Base-by-base conservation (phyloP, 2,329 filamentous ascomycete species). In the Ophidiomyces ophidiicola region DNA sequence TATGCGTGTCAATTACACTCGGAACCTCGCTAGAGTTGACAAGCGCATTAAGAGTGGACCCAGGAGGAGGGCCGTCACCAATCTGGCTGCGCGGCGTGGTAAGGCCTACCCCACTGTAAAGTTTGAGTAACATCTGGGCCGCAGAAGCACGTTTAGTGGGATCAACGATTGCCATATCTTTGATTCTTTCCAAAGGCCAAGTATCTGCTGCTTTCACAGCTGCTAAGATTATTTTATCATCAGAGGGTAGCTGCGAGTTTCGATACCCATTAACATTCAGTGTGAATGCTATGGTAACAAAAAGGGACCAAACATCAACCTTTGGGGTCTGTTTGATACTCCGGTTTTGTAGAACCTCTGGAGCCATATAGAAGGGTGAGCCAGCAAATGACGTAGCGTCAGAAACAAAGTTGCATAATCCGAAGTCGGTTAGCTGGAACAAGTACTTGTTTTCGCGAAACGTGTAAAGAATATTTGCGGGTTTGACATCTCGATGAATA, bases 111-210 rank as follows among this genome's bases (percentile, higher is more conserved):
- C 47, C 47, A 15, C 41, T 20, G 30, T 37, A 50, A 18, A 36
- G 11, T 5, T 38, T 21, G 12, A 47, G 31, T 35, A 55, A 46
- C 45, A 55, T 53, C 17, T 55, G 44, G 15, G 45, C 50, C 5
- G 50, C 52, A 5, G 52, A 53, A 1, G 52, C 51, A 7, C 51
- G 46, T n/a, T 36, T 26, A 3, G 29, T 18, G 2, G 51, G 51
- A 28, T 53, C 33, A 8, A 35, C 17, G 12, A 39, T 32, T 17
- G 48, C 49, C 50, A 53, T 53, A 5, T 34, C 14, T 21, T 15
- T 14, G 14, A 40, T 6, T 15, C 8, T 8, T 7, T 14, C 7
- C 8, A 32, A 15, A 7, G 14, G 10, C 7, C 14, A 7, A 4
- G 4, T 11, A 8, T 24, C 15, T n/a, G 29, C 21, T 6, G 28